Base-by-base conservation (phyloP, 139 green algal genomes). In the Zygnema cylindricum region DNA sequence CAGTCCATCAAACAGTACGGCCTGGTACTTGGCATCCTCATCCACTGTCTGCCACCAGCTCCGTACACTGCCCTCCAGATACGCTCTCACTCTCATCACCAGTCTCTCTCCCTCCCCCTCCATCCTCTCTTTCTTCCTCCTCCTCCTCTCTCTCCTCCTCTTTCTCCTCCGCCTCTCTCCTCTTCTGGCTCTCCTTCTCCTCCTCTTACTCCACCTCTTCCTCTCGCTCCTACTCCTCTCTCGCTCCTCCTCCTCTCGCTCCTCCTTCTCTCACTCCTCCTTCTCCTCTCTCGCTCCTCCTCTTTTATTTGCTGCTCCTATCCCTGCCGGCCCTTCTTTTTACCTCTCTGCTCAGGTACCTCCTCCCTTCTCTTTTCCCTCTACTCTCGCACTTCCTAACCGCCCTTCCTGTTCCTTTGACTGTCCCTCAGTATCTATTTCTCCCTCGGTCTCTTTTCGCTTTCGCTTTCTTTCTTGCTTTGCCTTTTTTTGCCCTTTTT, bases 1-100 rank as follows among this genome's bases (percentile, higher is more conserved):
- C 25, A 86, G 79, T 40, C 35, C 79, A n/a, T 57, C 30, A 38
- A 81, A 86, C 35, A n/a, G n/a, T 7, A 63, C 16, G 49, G 7
- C 7, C 49, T 16, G 49, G 7, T 16, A 16, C 49, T 7, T 16
- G 49, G 49, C 7, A 16, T 63, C 49, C 49, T 7, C 49, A 16
- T 63, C 49, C 49, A 63, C 49, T 7, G 49, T 16, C 49, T 7
- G 49, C 49, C 49, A 63, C 49, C 49, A 63, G 7, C 49, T 63
- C 49, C 49, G 49, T 25, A 63, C 16, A 16, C 49, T 16, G 49
- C 49, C 7, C 49, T 16, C 49, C 7, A 25, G 49, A 16, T 25
- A 7, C 49, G 7, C 16, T 16, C 49, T 16, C 16, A 7, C 16
- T 63, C 49, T n/a, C n/a, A n/a, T n/a, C 49, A 25, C 49, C 16